Evolutionary conservation across 2,329 filamentous ascomycete genomes (phyloP).

Genomic region (Talaromyces sp.): DNA sequence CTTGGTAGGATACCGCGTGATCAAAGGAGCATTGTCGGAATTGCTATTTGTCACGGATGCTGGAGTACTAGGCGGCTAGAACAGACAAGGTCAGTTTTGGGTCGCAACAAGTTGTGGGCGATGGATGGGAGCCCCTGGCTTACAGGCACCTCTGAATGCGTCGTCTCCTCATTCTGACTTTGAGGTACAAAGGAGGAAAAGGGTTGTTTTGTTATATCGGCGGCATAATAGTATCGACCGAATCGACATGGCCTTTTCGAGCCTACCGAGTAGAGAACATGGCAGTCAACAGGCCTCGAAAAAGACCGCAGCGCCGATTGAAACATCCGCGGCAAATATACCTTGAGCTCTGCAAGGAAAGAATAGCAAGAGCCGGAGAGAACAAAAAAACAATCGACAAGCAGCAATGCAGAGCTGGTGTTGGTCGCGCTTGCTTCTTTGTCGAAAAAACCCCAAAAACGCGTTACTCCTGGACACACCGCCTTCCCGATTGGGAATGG

Average conservation of each 20-base stretch:
- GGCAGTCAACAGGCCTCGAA: conserved; percentile 27
- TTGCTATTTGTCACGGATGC: neutral
- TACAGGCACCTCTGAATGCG: neutral
- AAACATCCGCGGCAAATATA: conserved; percentile 28
- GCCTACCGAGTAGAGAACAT: conserved; percentile 31
- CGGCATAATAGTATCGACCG: conserved; percentile 24
- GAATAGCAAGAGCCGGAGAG: neutral
- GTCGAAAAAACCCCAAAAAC: neutral
- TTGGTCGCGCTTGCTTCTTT: neutral
- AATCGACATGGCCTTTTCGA: conserved; percentile 17
- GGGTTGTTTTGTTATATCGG: neutral
- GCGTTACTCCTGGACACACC: conserved; percentile 12
- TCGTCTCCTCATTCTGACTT: neutral
- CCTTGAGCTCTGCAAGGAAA: neutral
- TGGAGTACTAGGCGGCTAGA: neutral
- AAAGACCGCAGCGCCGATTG: conserved; percentile 32
- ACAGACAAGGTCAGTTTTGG: neutral
- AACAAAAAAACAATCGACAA: neutral
- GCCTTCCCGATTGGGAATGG: neutral
- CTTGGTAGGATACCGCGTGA: neutral
- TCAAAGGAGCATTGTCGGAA: neutral
- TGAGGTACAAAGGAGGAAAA: neutral
- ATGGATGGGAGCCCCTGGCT: neutral
- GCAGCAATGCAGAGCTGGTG: neutral
- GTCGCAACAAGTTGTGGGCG: neutral